phyloP scores from a whole-genome alignment of 345 rosid species.

The Acer saccharum region DNA sequence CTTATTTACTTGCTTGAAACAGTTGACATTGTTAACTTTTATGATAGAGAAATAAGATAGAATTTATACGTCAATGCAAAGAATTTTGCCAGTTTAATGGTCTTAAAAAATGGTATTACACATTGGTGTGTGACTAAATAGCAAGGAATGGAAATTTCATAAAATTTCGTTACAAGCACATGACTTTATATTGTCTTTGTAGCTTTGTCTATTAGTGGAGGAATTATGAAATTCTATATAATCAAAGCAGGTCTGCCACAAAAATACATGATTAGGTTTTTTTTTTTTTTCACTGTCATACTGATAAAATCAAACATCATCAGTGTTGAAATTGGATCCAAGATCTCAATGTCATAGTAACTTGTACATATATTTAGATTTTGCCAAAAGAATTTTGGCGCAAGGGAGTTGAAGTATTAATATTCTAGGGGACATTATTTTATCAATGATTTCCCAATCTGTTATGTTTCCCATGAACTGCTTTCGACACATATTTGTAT shows the following conservation, averaged over 20 bases:
- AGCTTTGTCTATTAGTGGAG: background rate
- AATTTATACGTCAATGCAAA: background rate
- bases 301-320: no score
- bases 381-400: background rate
- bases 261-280: background rate
- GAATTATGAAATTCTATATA: background rate
- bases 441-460: background rate
- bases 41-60: background rate
- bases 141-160: background rate
- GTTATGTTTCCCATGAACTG: background rate
- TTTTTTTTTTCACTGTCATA: no score
- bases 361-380: background rate
- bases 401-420: background rate
- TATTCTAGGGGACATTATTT: background rate
- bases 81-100: background rate
- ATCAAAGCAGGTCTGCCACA: background rate
- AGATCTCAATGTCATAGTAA: background rate
- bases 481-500: constrained; percentile 15
- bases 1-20: background rate
- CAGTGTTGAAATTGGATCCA: background rate
- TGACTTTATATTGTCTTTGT: background rate
- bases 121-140: background rate
- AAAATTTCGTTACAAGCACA: background rate
- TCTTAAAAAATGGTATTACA: background rate
- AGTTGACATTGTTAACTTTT: background rate